A percentile compares a stretch with the other conserved stretches of the same genome.
Evolutionary conservation across 2,329 filamentous ascomycete species (phyloP).

Genomic region (Neofusicoccum kwambonambiense): DNA sequence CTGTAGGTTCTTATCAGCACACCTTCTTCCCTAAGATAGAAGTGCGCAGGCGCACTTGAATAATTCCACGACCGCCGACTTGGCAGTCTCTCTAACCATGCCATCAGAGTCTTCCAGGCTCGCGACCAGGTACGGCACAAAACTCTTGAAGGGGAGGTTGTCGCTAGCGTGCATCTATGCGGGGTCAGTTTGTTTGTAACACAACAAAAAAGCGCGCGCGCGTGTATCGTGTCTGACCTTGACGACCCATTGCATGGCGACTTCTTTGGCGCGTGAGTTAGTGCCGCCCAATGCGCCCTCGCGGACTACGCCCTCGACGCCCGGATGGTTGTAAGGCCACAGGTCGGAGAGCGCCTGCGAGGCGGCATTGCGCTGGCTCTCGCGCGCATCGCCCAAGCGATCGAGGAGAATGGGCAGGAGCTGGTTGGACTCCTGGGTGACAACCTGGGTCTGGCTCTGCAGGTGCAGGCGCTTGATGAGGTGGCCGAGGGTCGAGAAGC

Average conservation of each 20-base stretch:
- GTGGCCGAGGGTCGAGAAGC: slow-evolving; percentile 84
- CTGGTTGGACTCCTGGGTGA: slow-evolving; percentile 66
- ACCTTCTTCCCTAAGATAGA: neutral
- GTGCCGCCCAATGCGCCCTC: slow-evolving; percentile 76
- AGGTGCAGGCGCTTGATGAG: slow-evolving; percentile 81
- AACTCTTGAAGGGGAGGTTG: slow-evolving; percentile 75
- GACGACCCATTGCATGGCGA: slow-evolving; percentile 79
- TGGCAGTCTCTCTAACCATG: slow-evolving; percentile 80
- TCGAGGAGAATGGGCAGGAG: slow-evolving; percentile 77
- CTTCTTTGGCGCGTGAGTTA: slow-evolving; percentile 81
- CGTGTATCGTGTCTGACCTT: slow-evolving; percentile 51
- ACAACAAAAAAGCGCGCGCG: slow-evolving; percentile 19
- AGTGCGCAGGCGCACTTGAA: slow-evolving; percentile 62
- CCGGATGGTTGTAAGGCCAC: slow-evolving; percentile 65
- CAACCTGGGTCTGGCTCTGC: slow-evolving; percentile 74
- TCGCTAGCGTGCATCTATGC: slow-evolving; percentile 76
- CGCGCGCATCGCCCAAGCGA: slow-evolving; percentile 82
- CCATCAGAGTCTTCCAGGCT: slow-evolving; percentile 88
- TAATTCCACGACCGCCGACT: slow-evolving; percentile 78
- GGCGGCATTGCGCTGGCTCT: slow-evolving; percentile 75
- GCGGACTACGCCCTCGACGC: slow-evolving; percentile 78
- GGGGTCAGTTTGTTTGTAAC: slow-evolving; percentile 22
- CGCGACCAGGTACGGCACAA: slow-evolving; percentile 79
- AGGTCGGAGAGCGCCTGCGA: slow-evolving; percentile 75
- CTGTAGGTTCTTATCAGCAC: slow-evolving; percentile 41